Evolutionary conservation across 495 filamentous ascomycete species (phyloP).

Genomic region (Penicillium salamii): DNA sequence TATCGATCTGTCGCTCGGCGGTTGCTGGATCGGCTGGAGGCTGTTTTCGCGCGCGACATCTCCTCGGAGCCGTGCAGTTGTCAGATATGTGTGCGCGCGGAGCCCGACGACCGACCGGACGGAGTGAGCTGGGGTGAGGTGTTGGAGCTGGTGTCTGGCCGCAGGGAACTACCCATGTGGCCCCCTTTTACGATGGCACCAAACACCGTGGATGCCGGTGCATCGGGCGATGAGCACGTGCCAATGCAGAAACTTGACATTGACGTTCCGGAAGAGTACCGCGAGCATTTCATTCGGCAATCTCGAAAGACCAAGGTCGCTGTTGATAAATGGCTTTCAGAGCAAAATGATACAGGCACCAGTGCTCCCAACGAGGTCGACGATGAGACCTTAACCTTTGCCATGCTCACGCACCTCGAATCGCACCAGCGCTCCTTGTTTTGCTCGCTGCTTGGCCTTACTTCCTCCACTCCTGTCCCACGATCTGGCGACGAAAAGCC

Average conservation of each 20-base stretch:
- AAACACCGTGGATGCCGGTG: slow-evolving; percentile 51
- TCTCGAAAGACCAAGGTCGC: slow-evolving; percentile 79
- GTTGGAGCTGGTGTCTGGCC: slow-evolving; percentile 85
- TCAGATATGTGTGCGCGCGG: slow-evolving; percentile 68
- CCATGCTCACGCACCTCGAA: slow-evolving; percentile 84
- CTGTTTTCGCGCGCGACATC: slow-evolving; percentile 89
- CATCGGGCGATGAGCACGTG: slow-evolving; percentile 45
- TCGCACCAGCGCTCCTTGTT: slow-evolving; percentile 72
- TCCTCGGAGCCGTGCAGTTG: slow-evolving; percentile 76
- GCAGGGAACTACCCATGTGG: slow-evolving; percentile 80
- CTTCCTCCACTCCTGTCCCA: slow-evolving; percentile 46
- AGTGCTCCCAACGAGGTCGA: slow-evolving; percentile 82
- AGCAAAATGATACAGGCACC: slow-evolving; percentile 66
- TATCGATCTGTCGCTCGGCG: slow-evolving; percentile 92
- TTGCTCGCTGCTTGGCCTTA: slow-evolving; percentile 71
- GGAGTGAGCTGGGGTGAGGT: slow-evolving; percentile 98
- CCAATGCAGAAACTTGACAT: slow-evolving; percentile 85
- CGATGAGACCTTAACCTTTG: slow-evolving; percentile 88
- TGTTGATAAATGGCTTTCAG: slow-evolving; percentile 82
- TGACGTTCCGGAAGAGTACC: slow-evolving; percentile 86
- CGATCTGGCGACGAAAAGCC: slow-evolving; percentile 43
- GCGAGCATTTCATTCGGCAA: slow-evolving; percentile 83
- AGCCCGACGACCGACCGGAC: slow-evolving; percentile 49
- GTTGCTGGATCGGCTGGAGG: slow-evolving; percentile 86
- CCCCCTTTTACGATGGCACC: slow-evolving; percentile 74